These are phyloP conservation scores for Rachicladosporium sp. DNA, from an alignment of 2,329 filamentous ascomycete genomes.

Conservation along the genomic window DNA sequence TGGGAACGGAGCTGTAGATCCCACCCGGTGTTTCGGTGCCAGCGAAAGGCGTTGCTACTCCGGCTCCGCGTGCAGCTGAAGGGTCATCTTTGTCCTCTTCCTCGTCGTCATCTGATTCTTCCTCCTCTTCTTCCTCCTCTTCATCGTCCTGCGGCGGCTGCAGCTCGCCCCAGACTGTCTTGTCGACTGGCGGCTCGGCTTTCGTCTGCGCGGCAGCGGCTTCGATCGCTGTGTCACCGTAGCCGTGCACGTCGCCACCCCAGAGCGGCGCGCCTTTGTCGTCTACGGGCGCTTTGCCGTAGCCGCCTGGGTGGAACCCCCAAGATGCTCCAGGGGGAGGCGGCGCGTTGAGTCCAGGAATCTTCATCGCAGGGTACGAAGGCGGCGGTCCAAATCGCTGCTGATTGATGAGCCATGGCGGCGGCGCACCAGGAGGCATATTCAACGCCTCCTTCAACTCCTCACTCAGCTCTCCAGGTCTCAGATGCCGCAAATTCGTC, in stretches of 20 bases:
- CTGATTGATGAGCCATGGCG: slow-evolving; percentile 95
- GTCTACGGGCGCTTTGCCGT: slow-evolving; percentile 89
- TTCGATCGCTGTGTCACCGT: slow-evolving; percentile 45
- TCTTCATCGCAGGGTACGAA: slow-evolving; percentile 88
- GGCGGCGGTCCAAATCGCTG: slow-evolving; percentile 88
- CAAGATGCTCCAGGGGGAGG: slow-evolving; percentile 79
- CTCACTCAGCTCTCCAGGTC: slow-evolving; percentile 81
- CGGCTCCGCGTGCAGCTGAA: slow-evolving; percentile 50
- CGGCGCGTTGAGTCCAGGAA: slow-evolving; percentile 86
- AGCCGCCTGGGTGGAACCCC: slow-evolving; percentile 92
- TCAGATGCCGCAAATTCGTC: slow-evolving; percentile 80
- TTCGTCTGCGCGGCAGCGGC: slow-evolving; percentile 27
- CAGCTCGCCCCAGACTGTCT: slow-evolving; percentile 81
- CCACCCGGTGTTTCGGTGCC: slow-evolving; percentile 73
- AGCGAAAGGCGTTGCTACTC: slow-evolving; percentile 52
- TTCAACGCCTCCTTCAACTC: slow-evolving; percentile 83
- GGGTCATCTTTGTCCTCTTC: slow-evolving; percentile 62
- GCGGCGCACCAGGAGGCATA: slow-evolving; percentile 83
- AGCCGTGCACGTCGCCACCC: slow-evolving; percentile 68
- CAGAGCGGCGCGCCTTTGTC: slow-evolving; percentile 85
- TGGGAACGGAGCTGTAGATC: slow-evolving; percentile 65
- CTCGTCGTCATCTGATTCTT: slow-evolving; percentile 48
- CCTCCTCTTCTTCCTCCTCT: slow-evolving; percentile 47
- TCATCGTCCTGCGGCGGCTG: slow-evolving; percentile 67
- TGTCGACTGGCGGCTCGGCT: slow-evolving; percentile 66